Evolutionary conservation across 352 stramenopile genomes (phyloP).

Genomic region (Thraustochytrium aureum): DNA sequence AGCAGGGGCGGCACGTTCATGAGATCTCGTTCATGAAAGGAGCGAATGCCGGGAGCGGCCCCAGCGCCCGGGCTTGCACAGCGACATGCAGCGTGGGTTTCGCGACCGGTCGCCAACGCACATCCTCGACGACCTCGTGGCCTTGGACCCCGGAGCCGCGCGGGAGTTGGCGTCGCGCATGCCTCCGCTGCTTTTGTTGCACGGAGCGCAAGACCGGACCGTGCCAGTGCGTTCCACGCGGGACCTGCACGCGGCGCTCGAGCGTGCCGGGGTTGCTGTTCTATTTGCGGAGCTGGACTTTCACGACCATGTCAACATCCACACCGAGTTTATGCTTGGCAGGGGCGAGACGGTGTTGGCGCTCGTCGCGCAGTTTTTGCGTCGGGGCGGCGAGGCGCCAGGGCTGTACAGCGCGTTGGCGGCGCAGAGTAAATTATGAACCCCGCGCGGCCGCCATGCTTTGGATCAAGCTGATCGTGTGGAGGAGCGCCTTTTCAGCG

Average conservation of each 20-base stretch:
- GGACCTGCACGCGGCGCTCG: not conserved
- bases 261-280: not conserved
- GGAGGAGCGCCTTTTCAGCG: no score
- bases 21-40: slow-evolving; percentile 45
- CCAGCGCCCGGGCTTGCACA: no score
- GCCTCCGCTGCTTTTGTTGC: not conserved
- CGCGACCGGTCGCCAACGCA: not conserved
- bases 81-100: not conserved
- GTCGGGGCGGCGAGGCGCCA: no score
- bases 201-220: slow-evolving; percentile 6
- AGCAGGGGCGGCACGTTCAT: slow-evolving; percentile 14
- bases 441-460: no score
- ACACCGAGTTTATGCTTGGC: slow-evolving; percentile 31
- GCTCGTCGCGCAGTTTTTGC: not conserved
- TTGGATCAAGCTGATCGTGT: no score
- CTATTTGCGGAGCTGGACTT: not conserved
- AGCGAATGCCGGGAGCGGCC: not conserved
- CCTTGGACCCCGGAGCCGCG: not conserved
- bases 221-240: not conserved
- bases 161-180: not conserved
- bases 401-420: no score
- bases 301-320: slow-evolving; percentile 42
- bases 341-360: not conserved
- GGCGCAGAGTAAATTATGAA: no score
- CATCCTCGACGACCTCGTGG: not conserved